Evolutionary conservation across 2,329 filamentous ascomycete genomes (phyloP).

Genomic region (Fusarium dimerum): DNA sequence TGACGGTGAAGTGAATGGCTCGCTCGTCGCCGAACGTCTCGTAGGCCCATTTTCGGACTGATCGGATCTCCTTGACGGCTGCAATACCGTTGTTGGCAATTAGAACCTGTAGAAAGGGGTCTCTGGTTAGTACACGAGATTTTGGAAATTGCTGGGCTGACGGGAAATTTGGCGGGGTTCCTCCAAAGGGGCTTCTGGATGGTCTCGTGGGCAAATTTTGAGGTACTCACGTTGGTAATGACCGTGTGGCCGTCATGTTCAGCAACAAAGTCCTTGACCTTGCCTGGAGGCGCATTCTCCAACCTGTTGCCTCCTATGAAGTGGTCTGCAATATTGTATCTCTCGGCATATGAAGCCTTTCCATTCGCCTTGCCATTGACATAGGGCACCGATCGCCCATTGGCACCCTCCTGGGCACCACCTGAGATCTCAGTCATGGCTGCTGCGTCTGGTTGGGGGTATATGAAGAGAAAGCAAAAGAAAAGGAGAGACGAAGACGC

Average conservation of each 20-base stretch:
- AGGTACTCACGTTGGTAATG: conserved; percentile 83
- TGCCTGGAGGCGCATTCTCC: conserved; percentile 76
- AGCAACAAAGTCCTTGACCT: conserved; percentile 95
- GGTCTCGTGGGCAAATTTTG: conserved; percentile 77
- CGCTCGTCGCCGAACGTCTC: conserved; percentile 98
- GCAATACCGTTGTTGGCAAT: conserved; percentile 99
- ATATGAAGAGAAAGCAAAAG: conserved; percentile 19
- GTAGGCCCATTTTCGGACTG: conserved; percentile 99
- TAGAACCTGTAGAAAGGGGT: conserved; percentile 65
- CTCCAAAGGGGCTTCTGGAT: neutral
- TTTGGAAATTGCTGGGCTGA: conserved; percentile 1
- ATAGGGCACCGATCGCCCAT: conserved; percentile 52
- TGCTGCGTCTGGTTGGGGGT: conserved; percentile 24
- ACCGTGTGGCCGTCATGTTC: conserved; percentile 92
- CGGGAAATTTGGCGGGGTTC: conserved; percentile 7
- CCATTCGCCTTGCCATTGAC: conserved; percentile 62
- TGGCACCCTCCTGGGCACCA: conserved; percentile 42
- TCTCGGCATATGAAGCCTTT: conserved; percentile 71
- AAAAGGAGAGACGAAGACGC: conserved; percentile 7
- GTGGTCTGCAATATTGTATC: conserved; percentile 82
- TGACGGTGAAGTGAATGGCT: conserved; percentile 98
- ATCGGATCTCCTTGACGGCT: conserved; percentile 98
- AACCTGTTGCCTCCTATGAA: conserved; percentile 96
- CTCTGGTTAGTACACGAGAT: conserved; percentile 13
- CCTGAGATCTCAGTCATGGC: conserved; percentile 52